Base-by-base conservation (phyloP, 106 monocot species). In the Apostasia ramifera region DNA sequence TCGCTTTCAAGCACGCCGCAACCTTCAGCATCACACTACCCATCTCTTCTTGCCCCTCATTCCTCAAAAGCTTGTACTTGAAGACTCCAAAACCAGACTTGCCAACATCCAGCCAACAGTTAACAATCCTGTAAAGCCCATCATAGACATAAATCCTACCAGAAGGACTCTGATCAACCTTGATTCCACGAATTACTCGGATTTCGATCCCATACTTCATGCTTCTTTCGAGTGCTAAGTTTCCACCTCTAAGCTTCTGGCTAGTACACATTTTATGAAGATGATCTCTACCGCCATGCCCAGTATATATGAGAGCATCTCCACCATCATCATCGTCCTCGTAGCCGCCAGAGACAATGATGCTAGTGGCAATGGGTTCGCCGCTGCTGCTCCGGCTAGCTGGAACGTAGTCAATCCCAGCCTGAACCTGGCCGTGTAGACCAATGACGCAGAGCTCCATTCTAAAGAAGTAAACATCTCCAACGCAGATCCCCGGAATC, bases 391-490 rank as follows among this genome's bases (percentile, higher is more conserved):
- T 61, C 47, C 55, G 64, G 14, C 45, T 59, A 0, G 71, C 78
- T 0, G 78, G 57, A 10, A 83, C 82, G 66, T 75, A 78, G 61
- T 83, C 82, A 61, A 83, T 83, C 1, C 90, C 90, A 1, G 86
- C 90, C 79, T 91, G 90, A 0, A 81, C 70, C 71, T 86, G 90
- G 8, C 90, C 90, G 37, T 91, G 90, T 52, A 91, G 60, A 2
- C 90, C 90, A 6, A 91, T 3, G 4, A 91, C 76, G 71, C 81
- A 84, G 47, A 91, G 70, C 74, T 91, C 90, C 76, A 83, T 77
- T 8, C 90, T 66, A 68, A 71, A 91, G 74, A 91, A 81, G 69
- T 73, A 91, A 4, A 91, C 78, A 68, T 91, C 90, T 8, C 86
- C 90, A 9, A 91, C 58, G 15, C 54, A 7, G 44, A 84, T 61